phyloP scores from a whole-genome alignment of 192 early-diverging fungal genomes.

The Coemansia sp. region DNA sequence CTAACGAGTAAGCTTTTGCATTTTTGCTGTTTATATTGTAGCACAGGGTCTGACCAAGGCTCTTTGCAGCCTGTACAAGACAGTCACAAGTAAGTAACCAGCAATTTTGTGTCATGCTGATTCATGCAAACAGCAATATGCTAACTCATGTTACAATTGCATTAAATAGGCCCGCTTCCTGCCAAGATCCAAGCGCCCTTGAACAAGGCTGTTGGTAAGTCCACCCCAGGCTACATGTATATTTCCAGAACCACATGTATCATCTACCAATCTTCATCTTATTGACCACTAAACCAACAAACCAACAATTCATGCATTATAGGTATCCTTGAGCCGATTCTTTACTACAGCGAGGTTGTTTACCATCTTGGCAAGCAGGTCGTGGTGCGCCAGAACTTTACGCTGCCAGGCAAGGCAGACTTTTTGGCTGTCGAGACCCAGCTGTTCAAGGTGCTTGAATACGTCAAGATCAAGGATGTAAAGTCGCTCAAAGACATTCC shows the following conservation, averaged over 20 bases:
- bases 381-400: constrained; percentile 45
- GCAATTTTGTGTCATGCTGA: not conserved
- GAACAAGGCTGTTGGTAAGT: constrained; percentile 42
- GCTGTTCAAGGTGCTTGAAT: constrained; percentile 54
- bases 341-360: constrained; percentile 53
- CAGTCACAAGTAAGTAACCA: constrained; percentile 22
- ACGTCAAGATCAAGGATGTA: constrained; percentile 41
- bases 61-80: constrained; percentile 53
- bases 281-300: too few species aligned
- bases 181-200: constrained; percentile 42
- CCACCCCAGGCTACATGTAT: not conserved
- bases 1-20: not conserved
- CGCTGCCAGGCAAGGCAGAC: constrained; percentile 45
- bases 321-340: constrained; percentile 29
- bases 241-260: too few species aligned
- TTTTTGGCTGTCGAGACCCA: constrained; percentile 48
- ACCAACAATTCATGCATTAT: not conserved
- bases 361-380: constrained; percentile 52
- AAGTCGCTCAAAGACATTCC: constrained; percentile 52
- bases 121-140: not conserved
- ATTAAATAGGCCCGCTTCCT: constrained; percentile 31
- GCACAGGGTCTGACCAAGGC: constrained; percentile 48
- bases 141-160: not conserved
- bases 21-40: constrained; percentile 7
- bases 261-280: too few species aligned